phyloP scores from a whole-genome alignment of 768 basidiomycete species.

The Rhizopogon sp. region DNA sequence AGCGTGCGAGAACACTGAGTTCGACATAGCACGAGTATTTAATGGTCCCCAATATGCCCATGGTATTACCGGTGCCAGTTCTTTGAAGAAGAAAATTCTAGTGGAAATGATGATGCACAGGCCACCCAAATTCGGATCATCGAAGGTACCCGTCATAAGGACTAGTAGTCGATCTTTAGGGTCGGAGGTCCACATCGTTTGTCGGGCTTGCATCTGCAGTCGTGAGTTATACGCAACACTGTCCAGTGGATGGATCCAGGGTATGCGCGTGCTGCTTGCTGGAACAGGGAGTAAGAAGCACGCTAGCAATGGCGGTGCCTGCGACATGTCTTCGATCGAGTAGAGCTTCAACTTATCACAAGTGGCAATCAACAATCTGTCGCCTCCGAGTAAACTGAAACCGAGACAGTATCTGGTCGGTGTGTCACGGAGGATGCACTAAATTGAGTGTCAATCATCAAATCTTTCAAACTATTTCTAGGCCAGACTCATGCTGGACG shows the following conservation, averaged over 20 bases:
- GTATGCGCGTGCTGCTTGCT: neutral
- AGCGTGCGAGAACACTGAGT: too few species aligned
- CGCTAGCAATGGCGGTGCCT: neutral
- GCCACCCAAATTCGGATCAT: neutral
- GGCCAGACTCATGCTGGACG: neutral
- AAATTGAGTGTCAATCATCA: neutral
- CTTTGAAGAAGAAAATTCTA: constrained; percentile 41
- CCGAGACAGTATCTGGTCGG: accelerated
- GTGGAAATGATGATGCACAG: constrained; percentile 40
- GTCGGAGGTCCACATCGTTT: neutral
- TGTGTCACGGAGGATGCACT: neutral
- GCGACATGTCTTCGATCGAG: neutral
- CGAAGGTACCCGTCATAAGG: neutral
- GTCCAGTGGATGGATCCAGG: neutral
- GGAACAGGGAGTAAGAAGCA: neutral
- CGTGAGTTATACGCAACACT: neutral
- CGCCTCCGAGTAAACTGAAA: neutral
- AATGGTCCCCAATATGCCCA: too few species aligned
- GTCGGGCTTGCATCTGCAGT: neutral
- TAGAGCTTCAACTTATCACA: neutral
- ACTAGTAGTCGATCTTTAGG: neutral
- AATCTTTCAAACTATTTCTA: neutral
- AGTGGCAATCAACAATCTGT: neutral
- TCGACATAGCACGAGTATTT: too few species aligned
- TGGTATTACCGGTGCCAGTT: too few species aligned